Evolutionary conservation across 2,329 filamentous ascomycete genomes (phyloP).

Genomic region (Fusarium ramigenum): DNA sequence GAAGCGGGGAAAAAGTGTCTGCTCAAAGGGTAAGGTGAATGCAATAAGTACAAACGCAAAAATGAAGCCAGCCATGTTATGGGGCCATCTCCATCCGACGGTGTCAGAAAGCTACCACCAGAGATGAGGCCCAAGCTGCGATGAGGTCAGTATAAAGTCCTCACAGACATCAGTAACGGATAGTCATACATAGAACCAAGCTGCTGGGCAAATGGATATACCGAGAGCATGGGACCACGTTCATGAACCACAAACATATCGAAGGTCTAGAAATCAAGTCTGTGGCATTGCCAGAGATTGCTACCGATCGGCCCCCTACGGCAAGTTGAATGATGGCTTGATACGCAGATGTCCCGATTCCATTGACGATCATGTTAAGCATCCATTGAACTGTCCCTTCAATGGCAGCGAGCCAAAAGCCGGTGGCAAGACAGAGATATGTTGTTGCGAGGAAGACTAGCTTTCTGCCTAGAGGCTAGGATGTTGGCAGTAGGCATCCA

Average conservation of each 20-base stretch:
- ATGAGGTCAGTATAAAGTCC: no score
- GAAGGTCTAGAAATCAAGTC: neutral
- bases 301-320: no score
- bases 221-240: neutral
- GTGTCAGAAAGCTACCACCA: neutral
- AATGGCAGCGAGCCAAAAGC: neutral
- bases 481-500: neutral
- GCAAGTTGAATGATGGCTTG: neutral
- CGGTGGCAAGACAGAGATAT: neutral
- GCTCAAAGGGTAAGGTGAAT: neutral
- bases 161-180: accelerated
- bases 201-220: neutral
- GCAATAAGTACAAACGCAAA: neutral
- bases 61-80: neutral
- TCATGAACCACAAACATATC: neutral
- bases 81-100: neutral
- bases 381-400: neutral
- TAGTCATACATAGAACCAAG: accelerated
- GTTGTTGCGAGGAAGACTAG: neutral
- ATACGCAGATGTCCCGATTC: neutral
- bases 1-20: neutral
- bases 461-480: neutral
- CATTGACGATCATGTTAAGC: neutral
- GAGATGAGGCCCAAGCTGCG: neutral
- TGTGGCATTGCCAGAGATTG: no score